phyloP scores from a whole-genome alignment of 805 yeast genomes.

The Teunomyces atbi region DNA sequence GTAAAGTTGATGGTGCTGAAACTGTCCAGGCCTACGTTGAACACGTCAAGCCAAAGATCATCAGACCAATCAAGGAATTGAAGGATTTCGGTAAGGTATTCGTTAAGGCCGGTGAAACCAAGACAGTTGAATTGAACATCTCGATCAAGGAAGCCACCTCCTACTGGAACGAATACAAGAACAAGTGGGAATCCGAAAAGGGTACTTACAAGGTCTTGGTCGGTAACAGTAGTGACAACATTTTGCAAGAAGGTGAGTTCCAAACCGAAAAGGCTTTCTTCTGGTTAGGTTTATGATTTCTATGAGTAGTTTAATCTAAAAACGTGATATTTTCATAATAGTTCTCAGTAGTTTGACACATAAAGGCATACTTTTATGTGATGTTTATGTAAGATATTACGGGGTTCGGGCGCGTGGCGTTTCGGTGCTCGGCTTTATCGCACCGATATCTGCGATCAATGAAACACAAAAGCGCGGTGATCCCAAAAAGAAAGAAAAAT shows the following conservation, averaged over 20 bases:
- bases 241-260: constrained; percentile 17
- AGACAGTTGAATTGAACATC: constrained; percentile 35
- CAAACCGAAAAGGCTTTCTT: constrained; percentile 13
- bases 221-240: constrained; percentile 39
- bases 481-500: background rate
- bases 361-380: no score
- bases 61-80: constrained; percentile 59
- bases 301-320: background rate
- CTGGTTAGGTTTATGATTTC: constrained; percentile 8
- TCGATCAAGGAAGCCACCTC: constrained; percentile 52
- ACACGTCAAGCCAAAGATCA: constrained; percentile 34
- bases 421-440: constrained; percentile 1
- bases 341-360: no score
- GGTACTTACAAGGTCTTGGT: constrained; percentile 51
- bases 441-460: constrained; percentile 1
- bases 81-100: constrained; percentile 54
- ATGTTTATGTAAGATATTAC: no score
- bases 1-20: constrained; percentile 50
- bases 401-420: no score
- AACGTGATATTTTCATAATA: no score
- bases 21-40: constrained; percentile 54
- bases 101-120: constrained; percentile 44
- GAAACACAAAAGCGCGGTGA: background rate
- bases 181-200: constrained; percentile 51
- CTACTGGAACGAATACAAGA: constrained; percentile 48